Conservation (phyloP, 148 eudicot genomes). For the Talinum fruticosum region DNA sequence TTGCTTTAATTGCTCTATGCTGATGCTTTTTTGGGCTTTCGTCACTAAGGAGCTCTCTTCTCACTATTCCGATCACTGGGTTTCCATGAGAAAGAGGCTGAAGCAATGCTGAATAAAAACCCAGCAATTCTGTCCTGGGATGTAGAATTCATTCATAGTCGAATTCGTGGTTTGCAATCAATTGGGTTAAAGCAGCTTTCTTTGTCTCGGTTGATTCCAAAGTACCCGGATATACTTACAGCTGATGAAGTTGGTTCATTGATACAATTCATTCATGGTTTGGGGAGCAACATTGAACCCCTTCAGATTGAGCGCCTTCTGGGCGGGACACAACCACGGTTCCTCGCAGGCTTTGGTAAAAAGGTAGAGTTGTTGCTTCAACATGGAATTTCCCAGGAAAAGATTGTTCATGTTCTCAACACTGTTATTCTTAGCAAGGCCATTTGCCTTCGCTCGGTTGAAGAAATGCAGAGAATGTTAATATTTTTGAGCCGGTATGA, state of each 20-base stretch:
- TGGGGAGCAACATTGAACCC: constrained; percentile 45
- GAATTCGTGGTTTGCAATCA: constrained; percentile 47
- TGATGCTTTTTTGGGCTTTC: constrained; percentile 19
- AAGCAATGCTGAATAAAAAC: constrained; percentile 40
- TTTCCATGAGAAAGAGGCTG: constrained; percentile 41
- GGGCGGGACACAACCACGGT: constrained; percentile 42
- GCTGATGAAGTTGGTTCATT: constrained; percentile 51
- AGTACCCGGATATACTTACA: constrained; percentile 57
- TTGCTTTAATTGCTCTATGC: not conserved
- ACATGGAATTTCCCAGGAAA: constrained; percentile 60
- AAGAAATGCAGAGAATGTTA: constrained; percentile 62
- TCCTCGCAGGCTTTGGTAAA: constrained; percentile 51
- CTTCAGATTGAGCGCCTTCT: constrained; percentile 63
- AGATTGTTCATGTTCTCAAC: constrained; percentile 68
- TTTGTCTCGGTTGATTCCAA: constrained; percentile 49
- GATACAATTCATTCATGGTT: constrained; percentile 33
- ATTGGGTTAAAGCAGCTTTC: constrained; percentile 45
- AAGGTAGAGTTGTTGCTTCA: constrained; percentile 54
- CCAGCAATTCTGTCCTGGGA: constrained; percentile 42
- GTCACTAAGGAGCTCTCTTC: constrained; percentile 40
- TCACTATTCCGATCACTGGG: constrained; percentile 58
- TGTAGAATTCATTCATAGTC: constrained; percentile 43
- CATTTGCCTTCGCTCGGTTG: constrained; percentile 53
- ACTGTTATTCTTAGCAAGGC: constrained; percentile 68
- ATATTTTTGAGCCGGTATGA: constrained; percentile 62